Percentiles rank a stretch among this genome's conserved stretches.
These are phyloP conservation scores for Vigna angularis DNA, from an alignment of 306 rosid genomes.

Conservation along the genomic window DNA sequence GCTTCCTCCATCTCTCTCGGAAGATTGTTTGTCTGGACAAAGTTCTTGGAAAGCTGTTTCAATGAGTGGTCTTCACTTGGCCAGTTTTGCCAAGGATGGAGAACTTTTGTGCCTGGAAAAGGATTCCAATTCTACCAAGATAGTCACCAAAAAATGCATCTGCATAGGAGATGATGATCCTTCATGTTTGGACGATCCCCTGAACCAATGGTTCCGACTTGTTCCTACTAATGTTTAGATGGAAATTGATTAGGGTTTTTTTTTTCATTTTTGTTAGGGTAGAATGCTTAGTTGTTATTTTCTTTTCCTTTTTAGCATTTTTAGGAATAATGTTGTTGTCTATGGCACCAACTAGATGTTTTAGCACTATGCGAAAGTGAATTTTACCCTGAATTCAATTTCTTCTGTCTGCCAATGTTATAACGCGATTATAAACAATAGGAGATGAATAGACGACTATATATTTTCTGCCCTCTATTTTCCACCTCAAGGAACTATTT, in stretches of 20 bases:
- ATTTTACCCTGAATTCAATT: no score
- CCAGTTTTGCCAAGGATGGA: conserved; percentile 37
- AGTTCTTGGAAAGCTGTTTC: conserved; percentile 53
- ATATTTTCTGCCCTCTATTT: no score
- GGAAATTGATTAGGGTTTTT: neutral
- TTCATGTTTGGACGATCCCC: conserved; percentile 51
- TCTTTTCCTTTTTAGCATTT: neutral
- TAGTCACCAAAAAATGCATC: conserved; percentile 51
- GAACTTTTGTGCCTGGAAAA: conserved; percentile 42
- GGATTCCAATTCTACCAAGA: conserved; percentile 36
- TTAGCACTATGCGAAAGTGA: no score
- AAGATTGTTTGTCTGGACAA: conserved; percentile 45
- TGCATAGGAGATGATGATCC: conserved; percentile 51
- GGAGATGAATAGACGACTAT: no score
- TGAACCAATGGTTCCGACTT: conserved; percentile 57
- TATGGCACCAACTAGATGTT: no score
- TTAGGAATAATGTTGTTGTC: no score
- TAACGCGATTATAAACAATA: no score
- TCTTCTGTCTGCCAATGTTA: no score
- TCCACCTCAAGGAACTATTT: no score
- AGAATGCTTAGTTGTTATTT: neutral
- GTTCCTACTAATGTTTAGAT: conserved; percentile 50
- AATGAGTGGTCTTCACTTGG: conserved; percentile 52
- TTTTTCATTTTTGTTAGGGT: neutral
- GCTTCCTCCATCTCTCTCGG: conserved; percentile 35